Evolutionary conservation across 257 asterid species (phyloP).

Genomic region (Jaltomata sinuosa): DNA sequence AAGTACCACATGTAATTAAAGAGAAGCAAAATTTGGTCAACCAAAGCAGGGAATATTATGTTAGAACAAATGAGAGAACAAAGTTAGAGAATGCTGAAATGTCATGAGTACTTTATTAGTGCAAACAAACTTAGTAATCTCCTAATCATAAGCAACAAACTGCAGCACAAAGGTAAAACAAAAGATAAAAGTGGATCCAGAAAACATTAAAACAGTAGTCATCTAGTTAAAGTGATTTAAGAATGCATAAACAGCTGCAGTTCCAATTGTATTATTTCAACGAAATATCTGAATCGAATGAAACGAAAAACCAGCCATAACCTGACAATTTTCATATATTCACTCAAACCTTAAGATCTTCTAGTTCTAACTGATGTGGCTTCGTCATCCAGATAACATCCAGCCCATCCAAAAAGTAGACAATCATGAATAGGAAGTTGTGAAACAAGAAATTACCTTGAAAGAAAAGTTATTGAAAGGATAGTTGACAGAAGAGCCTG

Average conservation of each 20-base stretch:
- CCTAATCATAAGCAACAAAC: neutral
- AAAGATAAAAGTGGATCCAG: neutral
- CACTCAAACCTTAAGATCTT: neutral
- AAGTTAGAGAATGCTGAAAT: neutral
- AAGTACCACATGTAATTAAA: neutral
- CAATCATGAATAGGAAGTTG: neutral
- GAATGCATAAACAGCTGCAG: neutral
- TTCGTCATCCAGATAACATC: neutral
- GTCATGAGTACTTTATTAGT: neutral
- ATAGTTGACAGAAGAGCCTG: constrained; percentile 63
- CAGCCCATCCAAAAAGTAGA: neutral
- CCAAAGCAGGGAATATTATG: neutral
- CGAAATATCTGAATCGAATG: neutral
- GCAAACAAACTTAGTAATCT: neutral
- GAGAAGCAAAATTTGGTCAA: neutral
- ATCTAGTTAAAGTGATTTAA: neutral
- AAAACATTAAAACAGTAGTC: neutral
- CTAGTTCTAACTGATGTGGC: neutral
- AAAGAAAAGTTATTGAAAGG: constrained; percentile 97
- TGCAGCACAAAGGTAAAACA: neutral
- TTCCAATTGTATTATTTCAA: neutral
- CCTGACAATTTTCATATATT: neutral
- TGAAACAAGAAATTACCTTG: constrained; percentile 45
- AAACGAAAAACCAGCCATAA: neutral
- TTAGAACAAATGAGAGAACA: neutral